phyloP scores from a whole-genome alignment of 2,329 filamentous ascomycete species.

The Fusarium camptoceras region DNA sequence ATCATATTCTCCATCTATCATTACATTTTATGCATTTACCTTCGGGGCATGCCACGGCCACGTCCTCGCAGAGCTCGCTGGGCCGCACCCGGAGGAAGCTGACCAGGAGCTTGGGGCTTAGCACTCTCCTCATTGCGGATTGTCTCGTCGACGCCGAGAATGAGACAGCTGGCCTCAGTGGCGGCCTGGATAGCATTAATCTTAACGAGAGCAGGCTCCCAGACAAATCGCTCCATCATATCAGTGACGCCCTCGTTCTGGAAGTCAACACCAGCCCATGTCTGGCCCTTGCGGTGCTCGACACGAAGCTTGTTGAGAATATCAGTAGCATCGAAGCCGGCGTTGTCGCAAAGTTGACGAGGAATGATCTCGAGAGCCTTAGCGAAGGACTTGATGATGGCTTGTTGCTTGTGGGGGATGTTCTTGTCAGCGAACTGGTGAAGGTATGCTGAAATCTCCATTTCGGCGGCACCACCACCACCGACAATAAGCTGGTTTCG shows the following conservation, averaged over 20 bases:
- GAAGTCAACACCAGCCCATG: constrained; percentile 97
- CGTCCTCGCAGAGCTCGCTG: constrained; percentile 87
- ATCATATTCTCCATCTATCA: constrained; percentile 39
- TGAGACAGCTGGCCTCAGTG: constrained; percentile 94
- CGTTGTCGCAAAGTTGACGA: constrained; percentile 97
- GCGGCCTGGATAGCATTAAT: constrained; percentile 97
- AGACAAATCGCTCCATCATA: constrained; percentile 96
- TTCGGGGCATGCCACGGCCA: constrained; percentile 86
- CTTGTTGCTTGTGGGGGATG: constrained; percentile 93
- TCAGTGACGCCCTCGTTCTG: constrained; percentile 89
- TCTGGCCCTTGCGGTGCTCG: constrained; percentile 92
- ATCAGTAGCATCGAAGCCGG: constrained; percentile 97
- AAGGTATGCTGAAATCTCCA: constrained; percentile 95
- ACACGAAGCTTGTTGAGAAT: constrained; percentile 96
- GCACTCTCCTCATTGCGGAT: constrained; percentile 97
- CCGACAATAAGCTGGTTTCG: constrained; percentile 95
- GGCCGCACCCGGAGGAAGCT: constrained; percentile 83
- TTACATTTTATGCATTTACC: constrained; percentile 60
- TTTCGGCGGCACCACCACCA: constrained; percentile 93
- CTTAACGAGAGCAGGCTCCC: constrained; percentile 97
- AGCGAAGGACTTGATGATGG: constrained; percentile 97
- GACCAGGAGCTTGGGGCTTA: constrained; percentile 81
- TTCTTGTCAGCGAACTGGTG: constrained; percentile 94
- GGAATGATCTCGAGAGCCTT: constrained; percentile 98
- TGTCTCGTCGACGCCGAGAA: constrained; percentile 96